Evolutionary conservation across 306 rosid genomes (phyloP), one percentile per base, ranked within the genome.

Genomic region (Glycine tomentella): DNA sequence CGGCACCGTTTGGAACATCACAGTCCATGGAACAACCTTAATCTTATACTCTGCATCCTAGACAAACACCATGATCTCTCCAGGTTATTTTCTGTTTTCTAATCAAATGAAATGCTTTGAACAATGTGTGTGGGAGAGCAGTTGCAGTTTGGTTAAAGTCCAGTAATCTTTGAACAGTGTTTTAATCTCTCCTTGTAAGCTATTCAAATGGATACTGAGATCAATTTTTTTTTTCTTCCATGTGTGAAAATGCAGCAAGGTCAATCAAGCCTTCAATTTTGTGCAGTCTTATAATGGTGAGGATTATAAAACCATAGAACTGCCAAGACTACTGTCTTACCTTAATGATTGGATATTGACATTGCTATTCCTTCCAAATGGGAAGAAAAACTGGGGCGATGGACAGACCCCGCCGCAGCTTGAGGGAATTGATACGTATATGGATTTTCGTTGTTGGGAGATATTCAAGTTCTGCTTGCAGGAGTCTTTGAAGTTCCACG

Each of bases 381-480:
- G 80, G 89, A 89, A 81, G 87, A 82, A 86, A 75, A 76, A 72
- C 34, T 61, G 59, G 84, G 70, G 80, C 9, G 89, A 74, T 5
- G 83, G 72, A 34, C 80, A 76, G 69, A 90, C 85, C 12, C 80
- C 87, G 56, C 76, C 87, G 56, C 76, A 63, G 59, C 81, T 68
- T 17, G 76, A 75, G 55, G 88, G 77, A 80, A 25, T 76, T 40
- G 86, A 85, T 53, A 82, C 94, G 6, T 89, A 69, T 80, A 86
- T 90, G 86, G 99, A 95, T 85, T 40, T 82, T 66, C 88, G 91
- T 77, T 93, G 94, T 86, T 95, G 98, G 99, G 92, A 81, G 83
- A 83, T 93, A 82, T 91, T 91, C 79, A 90, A 86, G 70, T 93
- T 93, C 75, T 95, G 97, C 75, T 88, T 93, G 92, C 81, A 87